phyloP scores from a whole-genome alignment of 2,329 filamentous ascomycete genomes.

The Aspergillus puulaauensis region DNA sequence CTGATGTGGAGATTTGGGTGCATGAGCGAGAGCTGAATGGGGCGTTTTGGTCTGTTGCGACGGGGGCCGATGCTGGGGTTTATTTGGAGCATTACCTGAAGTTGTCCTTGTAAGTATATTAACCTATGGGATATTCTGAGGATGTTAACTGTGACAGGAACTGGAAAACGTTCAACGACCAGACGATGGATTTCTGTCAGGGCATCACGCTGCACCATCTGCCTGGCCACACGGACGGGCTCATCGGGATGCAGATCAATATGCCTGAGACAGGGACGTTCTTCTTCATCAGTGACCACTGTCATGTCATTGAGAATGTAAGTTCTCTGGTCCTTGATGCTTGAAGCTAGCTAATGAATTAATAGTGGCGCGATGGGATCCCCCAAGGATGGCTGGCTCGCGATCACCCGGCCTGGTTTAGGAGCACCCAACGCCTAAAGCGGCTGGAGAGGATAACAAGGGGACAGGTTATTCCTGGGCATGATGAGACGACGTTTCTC shows the following conservation, averaged over 20 bases:
- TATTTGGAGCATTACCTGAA: slow-evolving; percentile 14
- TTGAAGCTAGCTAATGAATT: not conserved
- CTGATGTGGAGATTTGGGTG: slow-evolving; percentile 14
- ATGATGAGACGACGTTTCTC: slow-evolving; percentile 11
- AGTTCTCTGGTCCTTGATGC: not conserved
- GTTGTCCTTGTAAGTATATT: slow-evolving; percentile 6
- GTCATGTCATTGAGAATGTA: slow-evolving; percentile 16
- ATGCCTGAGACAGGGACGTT: slow-evolving; percentile 12
- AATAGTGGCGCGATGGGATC: slow-evolving; percentile 13
- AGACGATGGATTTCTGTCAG: slow-evolving; percentile 13
- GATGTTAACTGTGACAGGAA: not conserved
- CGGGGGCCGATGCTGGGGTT: slow-evolving; percentile 11
- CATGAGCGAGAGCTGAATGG: slow-evolving; percentile 11
- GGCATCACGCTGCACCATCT: slow-evolving; percentile 14
- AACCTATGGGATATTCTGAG: too few species aligned
- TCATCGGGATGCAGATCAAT: slow-evolving; percentile 15
- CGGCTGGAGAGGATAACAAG: slow-evolving; percentile 9
- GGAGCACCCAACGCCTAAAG: slow-evolving; percentile 14
- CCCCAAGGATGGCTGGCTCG: slow-evolving; percentile 15
- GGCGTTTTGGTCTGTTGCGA: slow-evolving; percentile 16
- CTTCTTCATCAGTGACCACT: slow-evolving; percentile 15
- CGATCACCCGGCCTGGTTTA: slow-evolving; percentile 15
- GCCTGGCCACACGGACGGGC: slow-evolving; percentile 10
- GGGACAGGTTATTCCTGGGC: slow-evolving; percentile 12
- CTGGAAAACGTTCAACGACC: slow-evolving; percentile 15